Conservation (phyloP, 345 rosid genomes). For the Ceriops decandra region DNA sequence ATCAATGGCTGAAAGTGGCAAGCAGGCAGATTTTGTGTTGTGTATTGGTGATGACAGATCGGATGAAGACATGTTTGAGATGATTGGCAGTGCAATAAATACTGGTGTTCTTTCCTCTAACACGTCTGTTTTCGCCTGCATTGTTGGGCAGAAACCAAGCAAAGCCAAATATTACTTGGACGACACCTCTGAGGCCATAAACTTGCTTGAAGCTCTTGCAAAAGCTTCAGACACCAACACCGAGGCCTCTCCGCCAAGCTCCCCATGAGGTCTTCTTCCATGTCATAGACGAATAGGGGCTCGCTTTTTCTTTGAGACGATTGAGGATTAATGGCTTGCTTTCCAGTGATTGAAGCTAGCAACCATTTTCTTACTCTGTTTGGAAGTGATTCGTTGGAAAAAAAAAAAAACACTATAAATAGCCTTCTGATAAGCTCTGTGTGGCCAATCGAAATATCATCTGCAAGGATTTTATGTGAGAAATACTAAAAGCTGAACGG, state of each 20-base stretch:
- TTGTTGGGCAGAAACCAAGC: constrained; percentile 98
- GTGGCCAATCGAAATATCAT: not conserved
- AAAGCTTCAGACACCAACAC: constrained; percentile 45
- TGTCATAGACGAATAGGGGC: constrained; percentile 1
- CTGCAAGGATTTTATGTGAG: constrained; percentile 13
- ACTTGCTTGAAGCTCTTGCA: constrained; percentile 56
- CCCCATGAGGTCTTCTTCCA: constrained; percentile 28
- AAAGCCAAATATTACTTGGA: constrained; percentile 91
- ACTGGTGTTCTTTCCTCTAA: constrained; percentile 38
- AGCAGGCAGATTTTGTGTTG: constrained; percentile 56
- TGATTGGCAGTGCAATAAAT: constrained; percentile 37
- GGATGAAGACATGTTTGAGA: constrained; percentile 79
- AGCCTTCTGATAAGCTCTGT: not conserved
- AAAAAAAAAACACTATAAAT: not conserved
- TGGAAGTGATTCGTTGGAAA: constrained; percentile 13
- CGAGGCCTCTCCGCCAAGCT: constrained; percentile 23
- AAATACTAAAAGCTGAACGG: not conserved
- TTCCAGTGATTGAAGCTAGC: constrained; percentile 21
- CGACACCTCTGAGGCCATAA: constrained; percentile 50
- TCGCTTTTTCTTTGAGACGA: constrained; percentile 1
- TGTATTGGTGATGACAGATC: constrained; percentile 79
- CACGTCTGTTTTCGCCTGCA: constrained; percentile 67
- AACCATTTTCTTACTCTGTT: constrained; percentile 19
- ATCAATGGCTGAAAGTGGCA: constrained; percentile 44
- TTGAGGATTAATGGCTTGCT: constrained; percentile 11